phyloP scores from a whole-genome alignment of 345 rosid genomes.

The Arabidopsis thaliana region DNA sequence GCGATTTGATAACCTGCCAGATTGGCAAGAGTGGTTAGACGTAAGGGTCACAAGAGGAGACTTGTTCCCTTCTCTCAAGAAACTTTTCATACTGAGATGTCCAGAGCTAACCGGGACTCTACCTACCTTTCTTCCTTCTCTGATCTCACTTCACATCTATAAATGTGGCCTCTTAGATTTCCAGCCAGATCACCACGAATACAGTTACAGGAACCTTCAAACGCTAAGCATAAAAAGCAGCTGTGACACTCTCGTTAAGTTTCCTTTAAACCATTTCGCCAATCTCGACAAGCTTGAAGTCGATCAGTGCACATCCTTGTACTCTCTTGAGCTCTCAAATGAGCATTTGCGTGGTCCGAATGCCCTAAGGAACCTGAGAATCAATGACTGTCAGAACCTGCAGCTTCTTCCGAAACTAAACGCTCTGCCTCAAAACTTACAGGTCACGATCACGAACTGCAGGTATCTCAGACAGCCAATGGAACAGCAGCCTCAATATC shows the following conservation, averaged over 20 bases:
- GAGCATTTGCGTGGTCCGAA: constrained; percentile 19
- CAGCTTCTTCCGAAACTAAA: constrained; percentile 31
- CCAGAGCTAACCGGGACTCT: constrained; percentile 33
- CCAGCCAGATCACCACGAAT: constrained; percentile 32
- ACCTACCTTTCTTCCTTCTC: constrained; percentile 47
- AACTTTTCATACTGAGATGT: constrained; percentile 45
- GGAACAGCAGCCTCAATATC: constrained; percentile 29
- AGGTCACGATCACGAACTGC: constrained; percentile 40
- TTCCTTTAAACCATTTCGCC: constrained; percentile 39
- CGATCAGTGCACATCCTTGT: constrained; percentile 39
- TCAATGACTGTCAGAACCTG: constrained; percentile 45
- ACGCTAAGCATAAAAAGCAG: constrained; percentile 36
- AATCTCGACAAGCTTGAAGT: constrained; percentile 42
- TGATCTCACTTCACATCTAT: constrained; percentile 37
- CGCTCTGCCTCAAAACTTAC: constrained; percentile 9
- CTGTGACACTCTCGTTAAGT: constrained; percentile 43
- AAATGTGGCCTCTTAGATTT: constrained; percentile 38
- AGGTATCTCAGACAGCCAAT: constrained; percentile 29
- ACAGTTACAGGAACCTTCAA: constrained; percentile 39
- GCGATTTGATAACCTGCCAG: constrained; percentile 37
- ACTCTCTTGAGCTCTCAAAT: constrained; percentile 23
- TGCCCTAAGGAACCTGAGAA: constrained; percentile 35
- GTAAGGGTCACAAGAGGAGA: constrained; percentile 21
- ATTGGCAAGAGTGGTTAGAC: constrained; percentile 47
- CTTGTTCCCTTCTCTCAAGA: constrained; percentile 49